Percentiles rank a stretch among this genome's conserved stretches.
These are phyloP conservation scores for Hyphodiscus sp. DNA, from an alignment of 2,329 filamentous ascomycete species.

Conservation along the genomic window DNA sequence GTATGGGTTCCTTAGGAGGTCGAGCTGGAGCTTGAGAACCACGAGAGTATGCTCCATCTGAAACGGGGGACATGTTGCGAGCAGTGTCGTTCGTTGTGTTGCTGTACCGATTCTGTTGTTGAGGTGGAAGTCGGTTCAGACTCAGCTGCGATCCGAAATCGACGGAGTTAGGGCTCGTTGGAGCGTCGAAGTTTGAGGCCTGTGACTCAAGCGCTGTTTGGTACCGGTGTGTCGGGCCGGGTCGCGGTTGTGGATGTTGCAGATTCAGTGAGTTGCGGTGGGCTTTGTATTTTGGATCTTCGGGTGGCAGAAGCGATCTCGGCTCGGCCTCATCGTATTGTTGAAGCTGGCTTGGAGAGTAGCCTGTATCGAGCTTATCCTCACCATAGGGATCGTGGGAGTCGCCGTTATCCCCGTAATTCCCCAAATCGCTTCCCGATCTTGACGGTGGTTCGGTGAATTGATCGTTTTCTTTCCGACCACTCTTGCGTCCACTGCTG, in stretches of 20 bases:
- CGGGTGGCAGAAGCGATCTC: slow-evolving; percentile 31
- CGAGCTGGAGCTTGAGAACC: slow-evolving; percentile 44
- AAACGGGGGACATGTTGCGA: slow-evolving; percentile 25
- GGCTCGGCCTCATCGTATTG: slow-evolving; percentile 23
- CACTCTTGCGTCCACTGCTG: slow-evolving; percentile 51
- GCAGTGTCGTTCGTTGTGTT: slow-evolving; percentile 24
- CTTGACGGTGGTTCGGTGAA: slow-evolving; percentile 52
- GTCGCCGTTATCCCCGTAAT: slow-evolving; percentile 42
- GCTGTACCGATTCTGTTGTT: slow-evolving; percentile 46
- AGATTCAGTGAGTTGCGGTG: slow-evolving; percentile 76
- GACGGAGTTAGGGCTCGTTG: slow-evolving; percentile 52
- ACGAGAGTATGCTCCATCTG: slow-evolving; percentile 26
- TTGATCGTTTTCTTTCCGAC: slow-evolving; percentile 55
- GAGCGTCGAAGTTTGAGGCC: slow-evolving; percentile 57
- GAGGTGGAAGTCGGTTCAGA: slow-evolving; percentile 43
- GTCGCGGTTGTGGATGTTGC: slow-evolving; percentile 71
- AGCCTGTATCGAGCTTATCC: slow-evolving; percentile 54
- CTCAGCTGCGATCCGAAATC: slow-evolving; percentile 56
- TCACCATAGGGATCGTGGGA: slow-evolving; percentile 50
- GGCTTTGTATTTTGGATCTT: slow-evolving; percentile 74
- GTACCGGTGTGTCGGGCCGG: slow-evolving; percentile 67
- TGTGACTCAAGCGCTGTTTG: slow-evolving; percentile 67
- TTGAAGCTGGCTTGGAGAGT: slow-evolving; percentile 43
- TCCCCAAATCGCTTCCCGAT: slow-evolving; percentile 68
- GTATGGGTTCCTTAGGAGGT: slow-evolving; percentile 57